phyloP scores from a whole-genome alignment of 768 basidiomycete genomes.

The Podaxis pistillaris region DNA sequence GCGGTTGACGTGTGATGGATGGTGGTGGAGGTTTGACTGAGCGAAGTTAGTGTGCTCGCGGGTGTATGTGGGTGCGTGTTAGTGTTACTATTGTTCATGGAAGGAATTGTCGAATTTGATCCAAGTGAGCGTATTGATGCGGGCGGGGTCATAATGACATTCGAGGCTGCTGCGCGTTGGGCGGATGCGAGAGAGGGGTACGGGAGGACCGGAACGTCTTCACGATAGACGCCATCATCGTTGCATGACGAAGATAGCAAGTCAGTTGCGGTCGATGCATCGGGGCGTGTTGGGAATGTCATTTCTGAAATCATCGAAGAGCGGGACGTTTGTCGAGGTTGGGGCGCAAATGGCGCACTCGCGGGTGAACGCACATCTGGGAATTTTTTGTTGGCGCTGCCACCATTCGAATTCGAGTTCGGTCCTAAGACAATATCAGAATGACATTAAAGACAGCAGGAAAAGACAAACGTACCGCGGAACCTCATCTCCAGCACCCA shows the following conservation, averaged over 20 bases:
- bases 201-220: slow-evolving; percentile 65
- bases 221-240: slow-evolving; percentile 46
- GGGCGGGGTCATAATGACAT: slow-evolving; percentile 36
- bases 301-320: slow-evolving; percentile 73
- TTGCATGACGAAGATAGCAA: slow-evolving; percentile 41
- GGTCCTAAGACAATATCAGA: slow-evolving; percentile 23
- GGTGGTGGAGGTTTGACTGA: not conserved
- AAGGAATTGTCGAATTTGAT: slow-evolving; percentile 33
- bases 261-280: slow-evolving; percentile 78
- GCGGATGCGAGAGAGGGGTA: slow-evolving; percentile 68
- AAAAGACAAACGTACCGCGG: slow-evolving; percentile 44
- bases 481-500: slow-evolving; percentile 63
- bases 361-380: slow-evolving; percentile 31
- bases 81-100: slow-evolving; percentile 27
- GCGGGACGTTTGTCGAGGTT: slow-evolving; percentile 66
- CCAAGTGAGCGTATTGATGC: slow-evolving; percentile 50
- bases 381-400: not conserved
- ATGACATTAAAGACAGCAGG: slow-evolving; percentile 2
- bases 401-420: slow-evolving; percentile 22
- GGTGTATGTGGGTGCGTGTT: slow-evolving; percentile 20
- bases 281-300: slow-evolving; percentile 78
- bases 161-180: slow-evolving; percentile 30
- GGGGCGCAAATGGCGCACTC: slow-evolving; percentile 43
- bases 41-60: slow-evolving; percentile 2
- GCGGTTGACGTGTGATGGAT: not conserved